A percentile compares a stretch with the other conserved stretches of the same genome.
Conservation (phyloP, 257 asterid genomes). For the Gentiana dahurica region DNA sequence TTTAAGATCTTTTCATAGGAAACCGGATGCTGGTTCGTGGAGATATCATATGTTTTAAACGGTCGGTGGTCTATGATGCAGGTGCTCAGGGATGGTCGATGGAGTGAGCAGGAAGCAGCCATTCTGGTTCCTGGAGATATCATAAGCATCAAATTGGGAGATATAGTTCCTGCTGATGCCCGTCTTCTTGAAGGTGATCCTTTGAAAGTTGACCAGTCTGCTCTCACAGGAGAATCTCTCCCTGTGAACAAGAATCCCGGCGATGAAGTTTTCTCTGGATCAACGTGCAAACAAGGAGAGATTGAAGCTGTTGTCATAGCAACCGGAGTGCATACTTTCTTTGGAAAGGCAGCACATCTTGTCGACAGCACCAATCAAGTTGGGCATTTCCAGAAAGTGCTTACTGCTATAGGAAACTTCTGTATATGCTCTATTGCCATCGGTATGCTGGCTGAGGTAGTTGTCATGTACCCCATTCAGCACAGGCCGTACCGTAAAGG, state of each 20-base stretch:
- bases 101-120: conserved; percentile 31
- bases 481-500: conserved; percentile 15
- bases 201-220: conserved; percentile 34
- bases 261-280: conserved; percentile 26
- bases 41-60: too few relatives aligned
- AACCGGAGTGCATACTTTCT: conserved; percentile 33
- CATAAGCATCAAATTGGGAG: conserved; percentile 30
- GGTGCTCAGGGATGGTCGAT: conserved; percentile 26
- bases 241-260: conserved; percentile 34
- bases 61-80: background rate
- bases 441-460: conserved; percentile 24
- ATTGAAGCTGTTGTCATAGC: conserved; percentile 34
- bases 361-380: conserved; percentile 31
- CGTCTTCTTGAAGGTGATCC: conserved; percentile 32
- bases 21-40: too few relatives aligned
- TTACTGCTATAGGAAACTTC: conserved; percentile 31
- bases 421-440: conserved; percentile 34
- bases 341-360: conserved; percentile 34
- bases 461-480: conserved; percentile 21
- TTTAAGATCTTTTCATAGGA: too few relatives aligned
- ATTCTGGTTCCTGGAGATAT: conserved; percentile 35
- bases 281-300: conserved; percentile 35
- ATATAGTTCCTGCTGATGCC: conserved; percentile 35
- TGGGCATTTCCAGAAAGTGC: conserved; percentile 30
- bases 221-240: conserved; percentile 35